These are phyloP conservation scores for Ramaria sp. DNA, from an alignment of 768 basidiomycete species.

Conservation along the genomic window DNA sequence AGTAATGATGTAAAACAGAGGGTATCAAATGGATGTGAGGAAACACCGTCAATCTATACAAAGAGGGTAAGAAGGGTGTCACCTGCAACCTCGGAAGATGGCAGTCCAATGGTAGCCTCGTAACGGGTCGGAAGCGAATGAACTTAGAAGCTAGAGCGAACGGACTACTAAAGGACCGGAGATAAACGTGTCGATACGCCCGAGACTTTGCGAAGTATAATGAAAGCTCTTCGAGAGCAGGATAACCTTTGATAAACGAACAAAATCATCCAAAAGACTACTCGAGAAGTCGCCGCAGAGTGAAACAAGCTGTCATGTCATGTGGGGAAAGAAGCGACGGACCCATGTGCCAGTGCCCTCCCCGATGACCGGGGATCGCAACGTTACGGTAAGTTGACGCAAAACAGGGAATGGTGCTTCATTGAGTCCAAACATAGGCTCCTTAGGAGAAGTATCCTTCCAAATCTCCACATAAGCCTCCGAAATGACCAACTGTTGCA, in stretches of 20 bases:
- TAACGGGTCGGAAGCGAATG: too few relatives aligned
- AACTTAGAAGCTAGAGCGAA: too few relatives aligned
- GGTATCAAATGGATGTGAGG: too few relatives aligned
- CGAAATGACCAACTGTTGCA: neutral
- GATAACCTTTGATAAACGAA: neutral
- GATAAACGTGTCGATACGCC: too few relatives aligned
- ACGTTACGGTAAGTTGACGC: neutral
- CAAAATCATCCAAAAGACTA: neutral
- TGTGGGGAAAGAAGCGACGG: neutral
- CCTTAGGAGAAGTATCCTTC: neutral
- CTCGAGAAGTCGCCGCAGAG: neutral
- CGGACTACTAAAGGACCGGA: too few relatives aligned
- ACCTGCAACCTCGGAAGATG: too few relatives aligned
- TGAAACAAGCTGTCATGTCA: neutral
- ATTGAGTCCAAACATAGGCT: neutral
- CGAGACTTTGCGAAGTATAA: neutral
- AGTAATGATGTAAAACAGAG: too few relatives aligned
- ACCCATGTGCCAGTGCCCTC: too few relatives aligned
- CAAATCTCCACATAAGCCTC: too few relatives aligned
- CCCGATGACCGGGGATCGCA: neutral
- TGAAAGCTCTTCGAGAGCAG: neutral
- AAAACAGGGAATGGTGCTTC: neutral
- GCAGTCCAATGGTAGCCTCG: too few relatives aligned
- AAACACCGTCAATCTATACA: too few relatives aligned
- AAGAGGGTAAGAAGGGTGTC: too few relatives aligned